These are phyloP conservation scores for Xylariomycetidae sp. DNA, from an alignment of 2,329 filamentous ascomycete genomes.

Conservation along the genomic window DNA sequence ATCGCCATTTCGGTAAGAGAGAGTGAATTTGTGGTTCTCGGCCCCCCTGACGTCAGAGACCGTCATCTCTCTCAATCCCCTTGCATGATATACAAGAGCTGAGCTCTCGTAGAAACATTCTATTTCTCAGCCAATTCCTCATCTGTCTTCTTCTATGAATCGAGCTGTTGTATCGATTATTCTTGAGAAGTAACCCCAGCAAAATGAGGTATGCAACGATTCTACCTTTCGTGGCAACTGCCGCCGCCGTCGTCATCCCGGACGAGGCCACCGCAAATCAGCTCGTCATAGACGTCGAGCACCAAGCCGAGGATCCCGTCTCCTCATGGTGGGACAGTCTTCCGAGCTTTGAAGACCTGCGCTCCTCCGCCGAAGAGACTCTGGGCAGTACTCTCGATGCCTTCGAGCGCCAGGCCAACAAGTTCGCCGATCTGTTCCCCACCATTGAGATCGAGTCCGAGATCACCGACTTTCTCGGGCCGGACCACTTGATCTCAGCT, in stretches of 20 bases:
- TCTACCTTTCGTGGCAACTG: conserved; percentile 18
- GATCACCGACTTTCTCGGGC: conserved; percentile 14
- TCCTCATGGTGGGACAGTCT: conserved; percentile 16
- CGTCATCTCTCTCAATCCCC: no score
- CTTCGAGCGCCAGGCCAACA: conserved; percentile 12
- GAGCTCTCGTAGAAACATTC: no score
- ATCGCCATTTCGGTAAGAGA: no score
- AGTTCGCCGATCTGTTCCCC: conserved; percentile 11
- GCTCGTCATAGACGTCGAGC: conserved; percentile 17
- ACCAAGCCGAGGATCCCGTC: conserved; percentile 10
- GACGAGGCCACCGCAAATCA: conserved; percentile 23
- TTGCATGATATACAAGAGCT: no score
- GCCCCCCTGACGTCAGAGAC: no score
- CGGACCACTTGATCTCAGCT: conserved; percentile 5
- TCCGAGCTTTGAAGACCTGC: conserved; percentile 11
- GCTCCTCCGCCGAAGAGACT: conserved; percentile 9
- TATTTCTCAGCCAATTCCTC: no score
- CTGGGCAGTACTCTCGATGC: conserved; percentile 10
- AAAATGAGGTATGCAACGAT: conserved; percentile 21
- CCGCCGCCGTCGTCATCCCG: conserved; percentile 21
- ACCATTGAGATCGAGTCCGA: conserved; percentile 9
- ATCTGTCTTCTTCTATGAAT: no score
- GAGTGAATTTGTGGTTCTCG: no score
- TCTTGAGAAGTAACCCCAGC: no score
- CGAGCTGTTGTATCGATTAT: no score